phyloP scores from a whole-genome alignment of 331 rosid genomes.

The Phaseolus coccineus region DNA sequence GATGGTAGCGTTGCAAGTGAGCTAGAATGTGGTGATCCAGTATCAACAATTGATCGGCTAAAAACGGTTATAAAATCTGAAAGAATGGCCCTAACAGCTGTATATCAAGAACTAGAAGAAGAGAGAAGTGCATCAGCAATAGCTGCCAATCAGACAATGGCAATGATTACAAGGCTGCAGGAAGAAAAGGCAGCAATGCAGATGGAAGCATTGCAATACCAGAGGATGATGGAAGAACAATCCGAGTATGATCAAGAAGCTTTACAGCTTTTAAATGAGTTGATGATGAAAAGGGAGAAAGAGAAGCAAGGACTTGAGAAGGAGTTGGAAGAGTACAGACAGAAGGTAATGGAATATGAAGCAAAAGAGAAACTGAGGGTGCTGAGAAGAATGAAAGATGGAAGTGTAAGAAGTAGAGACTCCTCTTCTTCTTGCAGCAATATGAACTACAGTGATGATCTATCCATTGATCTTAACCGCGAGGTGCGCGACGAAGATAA shows the following conservation, averaged over 20 bases:
- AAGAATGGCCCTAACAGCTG: conserved; percentile 58
- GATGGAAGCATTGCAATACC: conserved; percentile 93
- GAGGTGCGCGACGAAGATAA: conserved; percentile 56
- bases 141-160: conserved; percentile 92
- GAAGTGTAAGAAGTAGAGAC: conserved; percentile 61
- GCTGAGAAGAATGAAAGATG: conserved; percentile 64
- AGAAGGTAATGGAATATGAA: conserved; percentile 66
- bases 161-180: conserved; percentile 89
- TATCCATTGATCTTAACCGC: conserved; percentile 65
- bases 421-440: conserved; percentile 70
- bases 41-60: conserved; percentile 57
- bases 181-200: conserved; percentile 93
- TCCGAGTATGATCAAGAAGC: conserved; percentile 93
- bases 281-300: conserved; percentile 76
- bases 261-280: conserved; percentile 75
- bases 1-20: conserved; percentile 68
- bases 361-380: conserved; percentile 60
- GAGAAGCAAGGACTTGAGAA: conserved; percentile 85
- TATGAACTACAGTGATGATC: conserved; percentile 53
- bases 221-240: conserved; percentile 96
- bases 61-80: conserved; percentile 62
- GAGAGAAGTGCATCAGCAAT: conserved; percentile 91
- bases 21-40: conserved; percentile 58
- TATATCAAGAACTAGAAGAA: conserved; percentile 86
- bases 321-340: conserved; percentile 66